Base-by-base conservation (phyloP, 169 alveolate genomes). In the Cystoisospora suis region DNA sequence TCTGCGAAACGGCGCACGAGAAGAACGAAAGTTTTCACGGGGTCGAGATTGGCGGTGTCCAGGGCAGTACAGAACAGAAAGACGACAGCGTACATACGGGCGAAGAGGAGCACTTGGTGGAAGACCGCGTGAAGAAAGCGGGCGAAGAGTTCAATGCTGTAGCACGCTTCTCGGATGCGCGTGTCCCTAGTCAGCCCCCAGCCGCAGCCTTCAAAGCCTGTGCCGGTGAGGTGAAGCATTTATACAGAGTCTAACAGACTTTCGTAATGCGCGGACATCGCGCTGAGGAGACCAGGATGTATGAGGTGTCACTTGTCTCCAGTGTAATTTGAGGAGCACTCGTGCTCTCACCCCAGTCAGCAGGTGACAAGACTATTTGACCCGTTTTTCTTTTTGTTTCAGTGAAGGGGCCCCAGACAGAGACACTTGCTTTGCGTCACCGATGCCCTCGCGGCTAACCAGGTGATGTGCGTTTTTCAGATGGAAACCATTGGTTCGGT, bases 121-220 rank as follows among this genome's bases (percentile, higher is more conserved):
- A 40, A 40, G 72, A 44, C 40, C 12, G 81, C 7, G 49, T 23
- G 32, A 81, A 40, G 29, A 40, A 17, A 2, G 75, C 29, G 6
- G 88, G 75, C 7, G 88, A 81, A 17, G 75, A 81, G 47, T 87
- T 87, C 34, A 87, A 87, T 40, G 86, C 91, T 34, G 91, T 87
- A 17, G 88, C 81, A 56, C 72, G 89, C 56, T 49, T 77, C 44
- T 75, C 86, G 42, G 89, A 81, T 47, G 89, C 86, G 34, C 72
- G 32, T 70, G 46, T 89, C 58, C 90, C 89, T 45, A 49, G n/a
- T 23, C 87, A 53, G n/a, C 89, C 89, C 5, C 90, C 89, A 4
- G 89, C 89, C 38, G 93, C 89, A 32, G 89, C 89, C 46, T 38
- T 77, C 7, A 65, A 36, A 72, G 89, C 89, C 38, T 29, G 75